Evolutionary conservation across 352 stramenopile species (phyloP).

Genomic region (Elongisporangium senticosum): DNA sequence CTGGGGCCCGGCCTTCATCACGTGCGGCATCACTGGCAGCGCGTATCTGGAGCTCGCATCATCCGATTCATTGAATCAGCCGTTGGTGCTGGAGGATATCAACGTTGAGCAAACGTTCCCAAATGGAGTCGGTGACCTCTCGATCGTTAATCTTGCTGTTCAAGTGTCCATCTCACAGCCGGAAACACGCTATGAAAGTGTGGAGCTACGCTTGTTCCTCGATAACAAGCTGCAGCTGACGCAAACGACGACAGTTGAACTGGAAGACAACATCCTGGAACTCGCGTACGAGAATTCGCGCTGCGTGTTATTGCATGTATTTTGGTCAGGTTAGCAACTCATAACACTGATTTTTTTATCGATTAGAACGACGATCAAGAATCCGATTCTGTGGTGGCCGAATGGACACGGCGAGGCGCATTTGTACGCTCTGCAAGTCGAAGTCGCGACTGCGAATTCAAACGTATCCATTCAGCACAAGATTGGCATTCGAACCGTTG

Average conservation of each 20-base stretch:
- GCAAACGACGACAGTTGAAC: conserved; percentile 13
- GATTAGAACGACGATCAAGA: conserved; percentile 29
- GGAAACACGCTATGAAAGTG: conserved; percentile 18
- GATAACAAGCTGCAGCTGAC: conserved; percentile 23
- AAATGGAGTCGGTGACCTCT: conserved; percentile 19
- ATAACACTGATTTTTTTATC: conserved; percentile 6
- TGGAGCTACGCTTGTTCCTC: conserved; percentile 46
- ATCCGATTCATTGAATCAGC: neutral
- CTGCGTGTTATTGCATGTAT: neutral
- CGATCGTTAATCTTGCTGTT: conserved; percentile 33
- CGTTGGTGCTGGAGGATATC: conserved; percentile 24
- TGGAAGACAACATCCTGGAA: conserved; percentile 15
- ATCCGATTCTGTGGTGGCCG: conserved; percentile 71
- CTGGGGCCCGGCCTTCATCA: conserved; percentile 74
- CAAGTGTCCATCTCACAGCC: conserved; percentile 26
- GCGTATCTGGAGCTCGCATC: conserved; percentile 37
- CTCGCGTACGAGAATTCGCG: conserved; percentile 20
- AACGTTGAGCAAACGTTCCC: conserved; percentile 42
- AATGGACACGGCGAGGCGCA: conserved; percentile 50
- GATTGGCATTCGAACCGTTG: conserved; percentile 51
- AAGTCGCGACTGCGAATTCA: conserved; percentile 21
- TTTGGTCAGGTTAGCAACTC: neutral
- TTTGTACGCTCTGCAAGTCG: conserved; percentile 52
- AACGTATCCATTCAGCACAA: conserved; percentile 34
- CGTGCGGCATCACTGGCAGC: conserved; percentile 49